Conservation (phyloP, 371 early-diverging fungal genomes). For the Coemansia sp. region DNA sequence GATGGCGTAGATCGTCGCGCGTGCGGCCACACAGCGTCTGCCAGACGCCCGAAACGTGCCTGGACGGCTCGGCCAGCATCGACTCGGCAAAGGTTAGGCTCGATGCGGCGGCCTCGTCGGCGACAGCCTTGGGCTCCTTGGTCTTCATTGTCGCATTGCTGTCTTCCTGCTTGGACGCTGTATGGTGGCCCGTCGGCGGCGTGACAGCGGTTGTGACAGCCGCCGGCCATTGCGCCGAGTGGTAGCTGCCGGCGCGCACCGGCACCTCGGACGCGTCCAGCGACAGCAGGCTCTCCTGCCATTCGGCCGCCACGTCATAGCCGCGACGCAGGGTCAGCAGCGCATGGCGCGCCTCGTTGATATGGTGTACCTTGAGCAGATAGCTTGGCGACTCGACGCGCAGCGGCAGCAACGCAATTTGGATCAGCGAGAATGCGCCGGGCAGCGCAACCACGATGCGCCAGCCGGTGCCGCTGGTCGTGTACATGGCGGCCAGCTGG, state of each 20-base stretch:
- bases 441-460: slow-evolving; percentile 62
- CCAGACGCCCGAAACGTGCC: slow-evolving; percentile 11
- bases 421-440: slow-evolving; percentile 59
- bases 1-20: slow-evolving; percentile 60
- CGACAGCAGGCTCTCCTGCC: slow-evolving; percentile 55
- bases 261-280: slow-evolving; percentile 12
- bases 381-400: slow-evolving; percentile 81
- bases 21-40: slow-evolving; percentile 47
- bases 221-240: slow-evolving; percentile 1
- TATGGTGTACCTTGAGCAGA: slow-evolving; percentile 58
- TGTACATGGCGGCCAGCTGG: slow-evolving; percentile 62
- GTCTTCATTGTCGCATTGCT: slow-evolving; percentile 25
- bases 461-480: slow-evolving; percentile 63
- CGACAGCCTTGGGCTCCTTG: not conserved
- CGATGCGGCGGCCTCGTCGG: slow-evolving; percentile 6
- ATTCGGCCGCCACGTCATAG: slow-evolving; percentile 67
- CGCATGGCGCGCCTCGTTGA: slow-evolving; percentile 58
- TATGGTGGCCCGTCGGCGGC: not conserved
- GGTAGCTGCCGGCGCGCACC: not conserved
- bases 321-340: slow-evolving; percentile 62
- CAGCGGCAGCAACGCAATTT: slow-evolving; percentile 66
- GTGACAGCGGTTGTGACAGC: not conserved
- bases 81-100: slow-evolving; percentile 12
- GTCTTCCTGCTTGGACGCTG: not conserved
- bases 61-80: not conserved